Base-by-base conservation (phyloP, 768 basidiomycete genomes). In the Leccinum subtestaceum region DNA sequence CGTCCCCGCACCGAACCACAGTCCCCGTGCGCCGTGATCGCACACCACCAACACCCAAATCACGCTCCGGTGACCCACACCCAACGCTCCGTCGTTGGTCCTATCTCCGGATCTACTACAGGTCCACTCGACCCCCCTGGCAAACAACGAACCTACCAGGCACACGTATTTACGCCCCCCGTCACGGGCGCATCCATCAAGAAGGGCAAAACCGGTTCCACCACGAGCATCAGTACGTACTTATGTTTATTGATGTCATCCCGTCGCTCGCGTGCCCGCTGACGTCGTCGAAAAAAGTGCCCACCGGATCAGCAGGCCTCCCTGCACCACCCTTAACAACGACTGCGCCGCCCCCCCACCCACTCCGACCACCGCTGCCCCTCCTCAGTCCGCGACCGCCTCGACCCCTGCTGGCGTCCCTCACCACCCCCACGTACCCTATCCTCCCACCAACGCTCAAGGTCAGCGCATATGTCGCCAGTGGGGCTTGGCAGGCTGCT, bases 391-490 rank as follows among this genome's bases (percentile, higher is more conserved):
- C 5, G 47, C 57, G 2, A 34, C 63, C 0, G 53, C 32, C 2
- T 50, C 65, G 17, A 58, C 48, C 0, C 60, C 63, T 1, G 1
- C 57, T 5, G 49, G 58, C 0, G 47, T 53, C 2, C 23, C 60
- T 40, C 38, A 40, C 12, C 63, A 63, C n/a, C 10, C 53, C 7
- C 70, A 72, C 5, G 5, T 60, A 0, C 60, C 70, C 4, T 72
- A 66, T 29, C 72, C 73, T 19, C 63, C 74, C 27, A 67, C 67
- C 0, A 89, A 89, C 66, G 76, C 79, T 1, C 76, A 80, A 53
- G 90, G 90, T 0, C 89, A 91, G 67, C 77, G 89, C 23, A 89
- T 88, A 51, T 91, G 90, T 69, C 77, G 89, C 5, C 87, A 89
- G 65, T 92, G 90, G 65, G 88, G 88, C 0, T 74, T 86, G 46